Evolutionary conservation across 1,284 basidiomycete species (phyloP).

Genomic region (Malassezia brasiliensis): DNA sequence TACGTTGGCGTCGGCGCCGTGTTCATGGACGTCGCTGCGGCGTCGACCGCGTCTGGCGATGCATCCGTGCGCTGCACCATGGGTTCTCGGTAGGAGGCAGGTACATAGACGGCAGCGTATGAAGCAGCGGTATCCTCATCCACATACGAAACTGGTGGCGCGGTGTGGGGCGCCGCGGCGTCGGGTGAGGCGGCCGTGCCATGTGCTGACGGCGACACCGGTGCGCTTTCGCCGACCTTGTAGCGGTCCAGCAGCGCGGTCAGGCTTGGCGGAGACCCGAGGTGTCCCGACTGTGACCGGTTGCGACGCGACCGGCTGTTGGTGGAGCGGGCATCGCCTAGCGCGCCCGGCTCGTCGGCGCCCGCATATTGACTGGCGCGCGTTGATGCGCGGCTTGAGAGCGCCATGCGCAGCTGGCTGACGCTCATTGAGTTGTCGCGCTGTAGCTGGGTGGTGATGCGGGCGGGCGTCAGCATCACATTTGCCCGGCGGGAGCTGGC

Average conservation of each 20-base stretch:
- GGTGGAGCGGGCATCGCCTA: not conserved
- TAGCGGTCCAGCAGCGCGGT: constrained; percentile 3
- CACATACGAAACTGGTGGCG: not conserved
- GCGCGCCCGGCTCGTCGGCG: not conserved
- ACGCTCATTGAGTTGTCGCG: constrained; percentile 11
- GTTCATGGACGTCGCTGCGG: too few species aligned
- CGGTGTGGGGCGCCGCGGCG: not conserved
- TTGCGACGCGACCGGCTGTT: not conserved
- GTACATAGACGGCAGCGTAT: too few species aligned
- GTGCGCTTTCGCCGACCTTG: not conserved
- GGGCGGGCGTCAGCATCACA: not conserved
- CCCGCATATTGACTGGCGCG: not conserved
- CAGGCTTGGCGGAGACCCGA: not conserved
- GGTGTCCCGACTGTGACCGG: not conserved
- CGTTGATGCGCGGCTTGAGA: not conserved
- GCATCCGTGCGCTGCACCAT: too few species aligned
- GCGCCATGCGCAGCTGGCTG: constrained; percentile 13
- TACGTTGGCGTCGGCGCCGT: too few species aligned
- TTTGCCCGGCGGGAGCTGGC: not conserved
- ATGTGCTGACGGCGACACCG: not conserved
- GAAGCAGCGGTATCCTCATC: not conserved
- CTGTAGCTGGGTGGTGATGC: not conserved
- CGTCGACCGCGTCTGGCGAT: too few species aligned
- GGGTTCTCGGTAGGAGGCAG: too few species aligned
- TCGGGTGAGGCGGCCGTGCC: not conserved